Base-by-base conservation (phyloP, 1,284 basidiomycete genomes). In the Cryptococcus sp. region DNA sequence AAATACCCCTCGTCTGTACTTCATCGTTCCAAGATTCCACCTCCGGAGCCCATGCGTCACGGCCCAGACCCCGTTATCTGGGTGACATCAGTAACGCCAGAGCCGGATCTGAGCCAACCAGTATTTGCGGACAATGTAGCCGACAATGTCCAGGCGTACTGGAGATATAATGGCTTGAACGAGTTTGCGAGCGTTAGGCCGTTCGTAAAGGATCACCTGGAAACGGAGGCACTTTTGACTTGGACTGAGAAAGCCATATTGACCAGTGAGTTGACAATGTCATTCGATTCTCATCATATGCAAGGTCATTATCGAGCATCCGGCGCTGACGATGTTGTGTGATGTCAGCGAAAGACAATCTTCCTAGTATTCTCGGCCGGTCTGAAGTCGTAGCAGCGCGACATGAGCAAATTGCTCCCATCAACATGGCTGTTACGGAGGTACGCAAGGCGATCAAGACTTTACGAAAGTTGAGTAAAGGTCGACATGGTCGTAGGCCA, bases 241-340 rank as follows among this genome's bases (percentile, higher is more conserved):
- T 97, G 93, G 93, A 80, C 88, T 0, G 92, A 96, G 74, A 97
- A 94, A 81, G 89, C 87, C 0, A 87, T 86, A 62, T 85, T 88
- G 68, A 90, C 86, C 0, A 92, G 91, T 2, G 64, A 63, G 67
- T 67, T 67, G 15, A 19, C 8, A 34, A 13, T 10, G 5, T 34
- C 29, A 34, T 34, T 2, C 29, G 2, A 34, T 10, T 10, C 29
- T 34, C 29, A 34, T 34, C 8, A 10, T 4, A 5, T 5, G 29
- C 29, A 13, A 34, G 29, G 29, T 34, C 8, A 34, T 34, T 10
- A 13, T 13, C 8, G 8, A 34, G 29, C 13, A 34, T 41, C 39
- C 17, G 34, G 40, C 16, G 38, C 23, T 59, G 17, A 55, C 22
- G 22, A 19, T 45, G 26, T 49, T 58, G 52, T 52, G 51, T 52